Evolutionary conservation across 2,329 filamentous ascomycete genomes (phyloP), one percentile per base, ranked within the genome.

Genomic region (Fusarium sp.): DNA sequence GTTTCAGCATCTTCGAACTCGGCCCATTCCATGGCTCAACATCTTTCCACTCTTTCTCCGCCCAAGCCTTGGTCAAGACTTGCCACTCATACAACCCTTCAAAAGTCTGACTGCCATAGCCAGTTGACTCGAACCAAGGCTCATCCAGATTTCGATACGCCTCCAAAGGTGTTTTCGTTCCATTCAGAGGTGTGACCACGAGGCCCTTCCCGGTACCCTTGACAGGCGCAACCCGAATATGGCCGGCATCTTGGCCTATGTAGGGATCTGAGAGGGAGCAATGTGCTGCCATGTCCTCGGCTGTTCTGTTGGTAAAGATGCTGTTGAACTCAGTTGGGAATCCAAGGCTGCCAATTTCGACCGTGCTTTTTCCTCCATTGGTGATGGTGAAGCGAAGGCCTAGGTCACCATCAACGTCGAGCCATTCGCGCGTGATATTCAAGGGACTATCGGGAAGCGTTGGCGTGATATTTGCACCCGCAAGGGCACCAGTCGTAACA

Each of bases 61-160:
- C 85, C 77, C 83, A 89, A 0, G 87, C 87, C 58, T 83, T 81
- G 14, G 81, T 84, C 54, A 86, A 80, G 0, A 85, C 81, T 69
- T 88, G 84, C 87, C 87, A 90, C 68, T 88, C 86, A 62, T 90
- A 90, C 65, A 87, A 83, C 1, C 87, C 87, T 70, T 90, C 87
- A 62, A 87, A 90, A 0, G 83, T 86, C 68, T 89, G 87, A 47
- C 83, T 85, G 7, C 79, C 80, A 71, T 89, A 88, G 12, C 67
- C 72, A 0, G 81, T 81, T 12, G 74, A 77, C 1, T 79, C 77
- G 27, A 80, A 80, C 3, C 70, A 77, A 1, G 79, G 76, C 73
- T 90, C 87, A 1, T 67, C 44, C 0, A 90, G 79, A 59, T 86
- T 85, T 9, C 85, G 79, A 77, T 87, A 90, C 3, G 85, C 87